Conservation (phyloP, 129 eudicot genomes). For the Cynara cardunculus region DNA sequence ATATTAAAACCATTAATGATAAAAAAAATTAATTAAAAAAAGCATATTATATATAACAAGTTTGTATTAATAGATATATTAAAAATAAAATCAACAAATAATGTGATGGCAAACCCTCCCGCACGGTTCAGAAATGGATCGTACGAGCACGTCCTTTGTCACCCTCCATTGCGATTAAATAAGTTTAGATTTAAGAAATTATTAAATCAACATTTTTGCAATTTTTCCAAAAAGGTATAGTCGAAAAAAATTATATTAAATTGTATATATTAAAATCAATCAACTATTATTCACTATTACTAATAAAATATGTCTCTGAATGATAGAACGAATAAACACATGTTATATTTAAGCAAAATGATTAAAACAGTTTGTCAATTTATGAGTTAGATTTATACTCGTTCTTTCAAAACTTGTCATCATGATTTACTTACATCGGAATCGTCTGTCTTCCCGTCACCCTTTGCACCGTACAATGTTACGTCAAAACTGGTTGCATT, state of each 20-base stretch:
- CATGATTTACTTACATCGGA: conserved; percentile 26
- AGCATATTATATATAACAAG: too few relatives aligned
- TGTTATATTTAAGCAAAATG: too few relatives aligned
- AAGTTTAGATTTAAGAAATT: background rate
- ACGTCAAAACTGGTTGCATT: conserved; percentile 30
- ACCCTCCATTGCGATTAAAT: too few relatives aligned
- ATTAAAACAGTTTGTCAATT: background rate
- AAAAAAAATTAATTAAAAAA: too few relatives aligned
- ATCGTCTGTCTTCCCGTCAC: conserved; percentile 42
- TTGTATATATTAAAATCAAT: background rate
- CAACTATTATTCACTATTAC: too few relatives aligned
- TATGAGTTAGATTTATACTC: background rate
- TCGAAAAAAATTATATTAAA: too few relatives aligned
- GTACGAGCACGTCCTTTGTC: too few relatives aligned
- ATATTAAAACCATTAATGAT: too few relatives aligned
- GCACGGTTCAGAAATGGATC: too few relatives aligned
- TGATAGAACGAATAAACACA: too few relatives aligned
- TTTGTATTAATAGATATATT: background rate
- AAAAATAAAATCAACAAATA: background rate
- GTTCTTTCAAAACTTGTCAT: background rate
- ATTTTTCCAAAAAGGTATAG: background rate
- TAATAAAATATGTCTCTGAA: background rate
- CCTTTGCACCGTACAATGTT: conserved; percentile 41
- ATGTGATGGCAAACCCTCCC: too few relatives aligned
- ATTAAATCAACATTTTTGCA: background rate